Evolutionary conservation across 2,329 filamentous ascomycete genomes (phyloP), one percentile per base, ranked within the genome.

Genomic region (Diaporthe batatas): DNA sequence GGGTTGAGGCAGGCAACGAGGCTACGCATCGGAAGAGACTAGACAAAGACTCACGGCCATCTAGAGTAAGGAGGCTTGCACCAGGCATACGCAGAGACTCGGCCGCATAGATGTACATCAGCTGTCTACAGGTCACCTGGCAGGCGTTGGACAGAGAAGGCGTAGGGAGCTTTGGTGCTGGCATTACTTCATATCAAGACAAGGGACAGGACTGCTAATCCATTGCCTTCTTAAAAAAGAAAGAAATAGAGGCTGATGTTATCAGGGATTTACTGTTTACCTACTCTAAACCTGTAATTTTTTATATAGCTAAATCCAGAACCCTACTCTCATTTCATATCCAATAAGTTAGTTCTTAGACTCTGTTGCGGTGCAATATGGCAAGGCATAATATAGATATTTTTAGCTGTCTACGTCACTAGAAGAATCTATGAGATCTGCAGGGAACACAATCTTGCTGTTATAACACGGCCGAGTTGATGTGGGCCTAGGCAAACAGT

Each of bases 1-100:
- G 72, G 95, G 96, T 5, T 98, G 76, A 83, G 55, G 29, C 54
- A 75, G 59, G 44, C 29, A 29, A 36, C 44, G 18, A 47, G 16
- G 8, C 10, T 14, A n/a, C 11, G 47, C 42, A 34, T 16, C 16
- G 21, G 34, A 49, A 42, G 55, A 29, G 11, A 2, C 29, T 59
- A 54, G 62, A 69, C 18, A 39, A 32, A 59, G 70, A 64, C 51
- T 23, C 49, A 29, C 16, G 53, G 32, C 51, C 51, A 44, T 47
- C 8, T 29, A 23, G 51, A 68, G 16, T n/a, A 36, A 23, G 42
- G 11, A 47, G 18, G 29, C 53, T 49, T 36, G 25, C 51, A 47
- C n/a, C 6, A 58, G 53, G 57, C 12, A 44, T 34, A 18, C 49
- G 42, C 42, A 62, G 12, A 25, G n/a, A 36, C 34, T 44, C 49